Evolutionary conservation across 495 filamentous ascomycete genomes (phyloP), one percentile per base, ranked within the genome.

Genomic region (Antarctomyces pellizariae): DNA sequence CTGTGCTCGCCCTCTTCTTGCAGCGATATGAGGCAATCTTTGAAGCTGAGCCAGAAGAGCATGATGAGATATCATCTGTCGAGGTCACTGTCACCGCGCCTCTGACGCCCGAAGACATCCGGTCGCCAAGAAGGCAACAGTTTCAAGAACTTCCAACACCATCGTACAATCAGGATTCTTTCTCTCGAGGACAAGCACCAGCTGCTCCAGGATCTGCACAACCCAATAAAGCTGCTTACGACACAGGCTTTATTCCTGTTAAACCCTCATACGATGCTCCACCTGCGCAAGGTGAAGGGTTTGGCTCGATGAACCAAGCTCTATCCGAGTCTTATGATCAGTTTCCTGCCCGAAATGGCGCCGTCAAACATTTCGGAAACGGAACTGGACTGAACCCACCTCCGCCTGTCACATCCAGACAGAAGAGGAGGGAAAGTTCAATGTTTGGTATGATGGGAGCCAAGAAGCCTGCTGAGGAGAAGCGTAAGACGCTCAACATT

Each of bases 1-100:
- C 89, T 9, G 74, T 97, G 4, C 90, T 97, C 39, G 80, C 80
- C 2, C 59, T 82, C 50, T 86, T 97, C 48, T 61, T 97, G 18
- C 82, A 84, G 27, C 82, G 95, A 37, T 91, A 75, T 41, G 60
- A 75, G 36, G 58, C 58, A 20, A 84, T 97, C 24, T 97, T 93
- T 46, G 75, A 71, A 17, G 60, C 71, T 28, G 57, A 68, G 4
- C 58, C 64, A 1, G 60, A 66, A 35, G 59, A 68, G 31, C 60
- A 67, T 28, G 44, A 60, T n/a, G 1, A 29, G 3, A n/a, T n/a
- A n/a, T 24, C 31, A 3, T 15, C 52, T 7, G 29, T 49, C n/a
- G 65, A 67, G 28, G 35, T 59, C 18, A 46, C 40, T 1, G 44
- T 54, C 11, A 49, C 31, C 15, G 48, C 60, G 18, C 41, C 55